A percentile compares a stretch with the other conserved stretches of the same genome.
phyloP scores from a whole-genome alignment of 176 grass and related monocot genomes.

The Lolium multiflorum region DNA sequence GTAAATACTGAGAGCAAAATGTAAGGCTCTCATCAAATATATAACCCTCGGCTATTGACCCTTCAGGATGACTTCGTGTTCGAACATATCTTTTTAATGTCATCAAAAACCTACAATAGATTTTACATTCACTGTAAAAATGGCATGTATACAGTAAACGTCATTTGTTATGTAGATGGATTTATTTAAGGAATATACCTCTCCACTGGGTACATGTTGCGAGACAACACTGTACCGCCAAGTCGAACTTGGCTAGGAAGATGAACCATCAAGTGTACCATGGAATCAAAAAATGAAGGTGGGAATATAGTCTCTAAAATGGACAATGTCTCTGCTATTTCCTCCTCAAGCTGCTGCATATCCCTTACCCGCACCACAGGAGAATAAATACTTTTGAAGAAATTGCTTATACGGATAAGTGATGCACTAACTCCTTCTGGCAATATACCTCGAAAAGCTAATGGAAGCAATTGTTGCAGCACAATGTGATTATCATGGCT shows the following conservation, averaged over 20 bases:
- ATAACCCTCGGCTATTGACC: background rate
- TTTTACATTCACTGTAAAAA: background rate
- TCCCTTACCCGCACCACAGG: background rate
- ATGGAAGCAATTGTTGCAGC: background rate
- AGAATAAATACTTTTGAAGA: background rate
- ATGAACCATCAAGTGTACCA: background rate
- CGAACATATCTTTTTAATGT: background rate
- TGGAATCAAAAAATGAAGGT: background rate
- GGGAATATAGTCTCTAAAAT: background rate
- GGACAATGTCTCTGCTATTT: background rate
- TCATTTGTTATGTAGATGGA: background rate
- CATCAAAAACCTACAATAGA: background rate
- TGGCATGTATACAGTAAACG: background rate
- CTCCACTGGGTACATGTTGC: background rate
- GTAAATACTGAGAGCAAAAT: background rate
- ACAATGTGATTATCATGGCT: background rate
- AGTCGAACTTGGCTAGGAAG: background rate
- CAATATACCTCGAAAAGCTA: background rate
- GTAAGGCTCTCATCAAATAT: background rate
- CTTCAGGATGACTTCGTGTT: background rate
- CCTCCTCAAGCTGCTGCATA: background rate
- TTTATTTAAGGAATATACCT: background rate
- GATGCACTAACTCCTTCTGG: background rate
- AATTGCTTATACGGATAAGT: background rate
- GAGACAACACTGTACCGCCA: background rate